Conservation (phyloP, 176 grass and related monocot species). For the Cocos nucifera region DNA sequence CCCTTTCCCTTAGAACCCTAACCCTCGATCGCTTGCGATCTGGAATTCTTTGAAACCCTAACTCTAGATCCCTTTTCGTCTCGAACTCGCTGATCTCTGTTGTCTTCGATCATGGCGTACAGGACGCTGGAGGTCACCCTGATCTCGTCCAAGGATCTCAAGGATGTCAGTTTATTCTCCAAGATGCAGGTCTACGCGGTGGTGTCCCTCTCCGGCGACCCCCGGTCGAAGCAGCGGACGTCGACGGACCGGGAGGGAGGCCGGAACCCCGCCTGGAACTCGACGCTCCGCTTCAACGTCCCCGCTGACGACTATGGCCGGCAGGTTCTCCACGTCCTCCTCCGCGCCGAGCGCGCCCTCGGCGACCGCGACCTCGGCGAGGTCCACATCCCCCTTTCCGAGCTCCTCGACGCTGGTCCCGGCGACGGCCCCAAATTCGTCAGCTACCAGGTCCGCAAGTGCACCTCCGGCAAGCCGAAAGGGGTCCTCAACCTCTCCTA, state of each 20-base stretch:
- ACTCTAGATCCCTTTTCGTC: not conserved
- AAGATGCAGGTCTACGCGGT: slow-evolving; percentile 68
- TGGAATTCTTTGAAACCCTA: not conserved
- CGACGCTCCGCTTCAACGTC: slow-evolving; percentile 37
- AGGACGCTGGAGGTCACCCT: slow-evolving; percentile 56
- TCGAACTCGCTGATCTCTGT: no score
- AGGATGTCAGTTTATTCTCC: slow-evolving; percentile 58
- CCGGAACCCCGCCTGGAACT: slow-evolving; percentile 57
- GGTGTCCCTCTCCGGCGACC: slow-evolving; percentile 39
- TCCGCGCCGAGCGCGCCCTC: slow-evolving; percentile 50
- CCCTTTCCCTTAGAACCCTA: no score
- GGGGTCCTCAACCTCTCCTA: slow-evolving; percentile 57
- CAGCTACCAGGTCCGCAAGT: slow-evolving; percentile 50
- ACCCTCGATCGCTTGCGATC: not conserved
- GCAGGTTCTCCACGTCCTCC: slow-evolving; percentile 45
- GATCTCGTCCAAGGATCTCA: slow-evolving; percentile 47
- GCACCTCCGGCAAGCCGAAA: slow-evolving; percentile 29
- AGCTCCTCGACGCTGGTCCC: slow-evolving; percentile 20
- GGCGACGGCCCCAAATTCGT: slow-evolving; percentile 24
- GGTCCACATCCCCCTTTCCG: slow-evolving; percentile 42
- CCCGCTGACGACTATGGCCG: slow-evolving; percentile 19
- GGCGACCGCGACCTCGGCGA: slow-evolving; percentile 72
- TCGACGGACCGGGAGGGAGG: slow-evolving; percentile 38
- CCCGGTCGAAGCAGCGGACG: slow-evolving; percentile 40
- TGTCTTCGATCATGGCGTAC: slow-evolving; percentile 37